phyloP scores from a whole-genome alignment of 495 filamentous ascomycete species.

The Lasiosphaeriaceae sp. region DNA sequence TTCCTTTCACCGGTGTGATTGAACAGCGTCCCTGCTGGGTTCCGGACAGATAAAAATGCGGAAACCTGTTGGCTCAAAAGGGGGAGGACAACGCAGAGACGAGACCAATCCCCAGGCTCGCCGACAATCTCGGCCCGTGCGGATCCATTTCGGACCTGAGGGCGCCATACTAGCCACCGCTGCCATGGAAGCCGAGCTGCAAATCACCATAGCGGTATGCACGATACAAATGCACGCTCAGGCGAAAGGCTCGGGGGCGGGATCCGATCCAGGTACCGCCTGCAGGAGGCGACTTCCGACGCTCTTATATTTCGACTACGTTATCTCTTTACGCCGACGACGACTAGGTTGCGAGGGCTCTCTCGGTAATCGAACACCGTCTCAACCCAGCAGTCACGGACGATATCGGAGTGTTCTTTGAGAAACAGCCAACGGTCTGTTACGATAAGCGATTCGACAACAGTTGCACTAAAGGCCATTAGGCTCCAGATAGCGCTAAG shows the following conservation, averaged over 20 bases:
- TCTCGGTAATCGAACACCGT: slow-evolving; percentile 83
- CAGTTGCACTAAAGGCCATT: slow-evolving; percentile 89
- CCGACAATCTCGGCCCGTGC: too few species aligned
- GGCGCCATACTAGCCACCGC: background rate
- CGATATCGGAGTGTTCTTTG: slow-evolving; percentile 63
- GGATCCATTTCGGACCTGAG: background rate
- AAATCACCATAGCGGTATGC: background rate
- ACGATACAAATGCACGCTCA: background rate
- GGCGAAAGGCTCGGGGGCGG: background rate
- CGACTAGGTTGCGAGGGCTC: slow-evolving; percentile 85
- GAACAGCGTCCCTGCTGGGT: too few species aligned
- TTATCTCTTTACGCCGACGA: slow-evolving; percentile 80
- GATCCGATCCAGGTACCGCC: slow-evolving; percentile 2
- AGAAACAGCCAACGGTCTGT: slow-evolving; percentile 90
- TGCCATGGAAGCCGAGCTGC: background rate
- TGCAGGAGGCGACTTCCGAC: background rate
- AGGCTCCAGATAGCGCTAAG: slow-evolving; percentile 84
- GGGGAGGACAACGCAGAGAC: too few species aligned
- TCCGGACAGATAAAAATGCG: too few species aligned
- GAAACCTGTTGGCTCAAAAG: too few species aligned
- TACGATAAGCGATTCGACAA: slow-evolving; percentile 86
- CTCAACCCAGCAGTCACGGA: slow-evolving; percentile 83
- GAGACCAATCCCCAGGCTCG: too few species aligned
- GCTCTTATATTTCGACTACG: background rate
- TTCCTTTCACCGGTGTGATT: background rate